Evolutionary conservation across 768 basidiomycete species (phyloP).

Genomic region (Multifurca ochricompacta): DNA sequence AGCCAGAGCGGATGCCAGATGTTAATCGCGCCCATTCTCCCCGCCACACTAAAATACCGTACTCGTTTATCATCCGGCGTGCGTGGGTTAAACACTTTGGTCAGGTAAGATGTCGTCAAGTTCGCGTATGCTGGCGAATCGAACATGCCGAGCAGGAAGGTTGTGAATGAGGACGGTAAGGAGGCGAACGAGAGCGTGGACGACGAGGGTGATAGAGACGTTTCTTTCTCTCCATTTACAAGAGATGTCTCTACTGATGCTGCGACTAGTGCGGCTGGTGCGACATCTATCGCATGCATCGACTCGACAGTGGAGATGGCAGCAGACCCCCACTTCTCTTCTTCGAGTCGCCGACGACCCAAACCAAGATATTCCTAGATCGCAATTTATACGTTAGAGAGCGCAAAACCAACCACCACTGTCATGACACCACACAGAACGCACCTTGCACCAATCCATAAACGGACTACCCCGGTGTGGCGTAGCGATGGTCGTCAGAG

Average conservation of each 20-base stretch:
- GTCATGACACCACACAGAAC: conserved; percentile 25
- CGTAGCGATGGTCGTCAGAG: conserved; percentile 82
- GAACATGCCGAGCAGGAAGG: conserved; percentile 77
- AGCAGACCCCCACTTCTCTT: background rate
- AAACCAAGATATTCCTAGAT: conserved; percentile 86
- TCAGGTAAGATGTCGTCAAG: conserved; percentile 77
- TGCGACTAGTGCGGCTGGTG: too few species aligned
- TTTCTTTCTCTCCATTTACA: background rate
- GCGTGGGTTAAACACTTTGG: conserved; percentile 69
- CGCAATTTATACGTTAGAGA: background rate
- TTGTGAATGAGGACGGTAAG: conserved; percentile 78
- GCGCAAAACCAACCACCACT: background rate
- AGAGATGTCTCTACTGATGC: background rate
- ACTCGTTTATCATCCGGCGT: conserved; percentile 76
- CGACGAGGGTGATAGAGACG: conserved; percentile 14
- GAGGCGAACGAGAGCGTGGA: conserved; percentile 44
- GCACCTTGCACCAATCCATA: conserved; percentile 96
- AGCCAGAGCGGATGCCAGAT: conserved; percentile 97
- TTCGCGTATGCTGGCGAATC: conserved; percentile 97
- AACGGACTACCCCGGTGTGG: conserved; percentile 96
- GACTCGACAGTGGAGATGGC: background rate
- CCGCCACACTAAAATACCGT: conserved; percentile 89
- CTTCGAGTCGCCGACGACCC: conserved; percentile 33
- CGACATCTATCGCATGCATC: background rate
- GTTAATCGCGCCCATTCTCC: conserved; percentile 54